phyloP scores from a whole-genome alignment of 306 rosid genomes.

The Crataegus laevigata region DNA sequence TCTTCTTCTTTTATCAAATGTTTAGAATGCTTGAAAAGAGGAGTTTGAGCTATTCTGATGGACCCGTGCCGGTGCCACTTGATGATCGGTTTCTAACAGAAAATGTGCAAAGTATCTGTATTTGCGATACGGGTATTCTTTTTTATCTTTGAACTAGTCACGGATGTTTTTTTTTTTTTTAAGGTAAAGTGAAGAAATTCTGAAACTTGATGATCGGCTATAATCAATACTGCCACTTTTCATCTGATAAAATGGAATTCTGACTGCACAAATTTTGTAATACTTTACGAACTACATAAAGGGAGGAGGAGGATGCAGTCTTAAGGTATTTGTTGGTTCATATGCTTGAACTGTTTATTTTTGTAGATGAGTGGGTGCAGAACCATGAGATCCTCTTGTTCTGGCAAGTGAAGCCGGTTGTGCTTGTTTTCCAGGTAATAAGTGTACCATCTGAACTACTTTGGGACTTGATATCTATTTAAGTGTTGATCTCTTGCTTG shows the following conservation, averaged over 20 bases:
- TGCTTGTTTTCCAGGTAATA: slow-evolving; percentile 81
- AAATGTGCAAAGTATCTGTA: slow-evolving; percentile 64
- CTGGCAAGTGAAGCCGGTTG: slow-evolving; percentile 97
- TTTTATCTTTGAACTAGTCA: not conserved
- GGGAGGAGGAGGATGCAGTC: not conserved
- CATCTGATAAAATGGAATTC: not conserved
- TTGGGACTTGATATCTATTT: not conserved
- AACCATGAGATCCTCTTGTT: slow-evolving; percentile 72
- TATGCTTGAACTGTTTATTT: slow-evolving; percentile 9
- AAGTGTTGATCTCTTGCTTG: not conserved
- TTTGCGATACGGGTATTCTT: slow-evolving; percentile 67
- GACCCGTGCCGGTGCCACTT: slow-evolving; percentile 63
- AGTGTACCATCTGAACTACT: not conserved
- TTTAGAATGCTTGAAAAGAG: slow-evolving; percentile 91
- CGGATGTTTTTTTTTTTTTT: not conserved
- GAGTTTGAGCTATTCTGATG: slow-evolving; percentile 79
- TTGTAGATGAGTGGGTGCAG: slow-evolving; percentile 65
- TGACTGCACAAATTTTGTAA: not conserved
- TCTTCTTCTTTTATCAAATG: not conserved
- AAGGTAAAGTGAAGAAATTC: not conserved
- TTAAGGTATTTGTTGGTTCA: slow-evolving; percentile 13
- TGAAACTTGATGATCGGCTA: not conserved
- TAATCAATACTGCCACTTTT: not conserved
- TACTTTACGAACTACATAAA: not conserved
- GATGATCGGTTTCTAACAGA: slow-evolving; percentile 66